Evolutionary conservation across 2,329 filamentous ascomycete species (phyloP), one percentile per base, ranked within the genome.

Genomic region (Hortaea sp.): DNA sequence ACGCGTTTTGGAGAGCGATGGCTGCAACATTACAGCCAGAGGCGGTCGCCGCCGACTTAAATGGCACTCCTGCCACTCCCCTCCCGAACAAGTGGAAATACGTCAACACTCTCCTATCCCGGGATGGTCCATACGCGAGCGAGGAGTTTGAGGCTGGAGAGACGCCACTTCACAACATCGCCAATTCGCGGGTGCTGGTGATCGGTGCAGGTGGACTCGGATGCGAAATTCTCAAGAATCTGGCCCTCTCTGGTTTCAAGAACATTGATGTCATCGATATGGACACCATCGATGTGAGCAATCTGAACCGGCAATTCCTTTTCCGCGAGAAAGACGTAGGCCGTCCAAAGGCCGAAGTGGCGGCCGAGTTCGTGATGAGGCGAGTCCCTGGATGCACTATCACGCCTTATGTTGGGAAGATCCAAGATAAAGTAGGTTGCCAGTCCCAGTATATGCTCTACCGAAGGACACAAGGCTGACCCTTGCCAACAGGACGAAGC

Each of bases 251-350:
- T 1, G 88, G 89, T 29, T 98, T 98, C 72, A 94, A 85, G 66
- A 81, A 95, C 60, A 95, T 98, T 56, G 88, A 98, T 71, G 92
- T 98, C 49, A 97, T 98, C 59, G 92, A 98, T 69, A 98, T 98
- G 92, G 88, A 98, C 67, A 98, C 90, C 1, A 98, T 98, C 66
- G 92, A 98, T 63, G 90, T 98, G 50, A 95, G 89, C 43, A 98
- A 98, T 65, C 77, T 98, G 20, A 98, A 98, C 68, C 84, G 92
- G 38, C 92, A 98, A 61, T 98, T 98, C 62, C 79, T 98, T 49
- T 98, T 98, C 68, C 86, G 92, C 20, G 78, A 89, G 57, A 74
- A 81, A 49, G 92, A 98, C 64, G 90, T 98, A 29, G 92, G 94
- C 34, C 90, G 88, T 60, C 86, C 78, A 56, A 98, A 98, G 69